Conservation (phyloP, 345 rosid genomes). For the Conringia planisiliqua region DNA sequence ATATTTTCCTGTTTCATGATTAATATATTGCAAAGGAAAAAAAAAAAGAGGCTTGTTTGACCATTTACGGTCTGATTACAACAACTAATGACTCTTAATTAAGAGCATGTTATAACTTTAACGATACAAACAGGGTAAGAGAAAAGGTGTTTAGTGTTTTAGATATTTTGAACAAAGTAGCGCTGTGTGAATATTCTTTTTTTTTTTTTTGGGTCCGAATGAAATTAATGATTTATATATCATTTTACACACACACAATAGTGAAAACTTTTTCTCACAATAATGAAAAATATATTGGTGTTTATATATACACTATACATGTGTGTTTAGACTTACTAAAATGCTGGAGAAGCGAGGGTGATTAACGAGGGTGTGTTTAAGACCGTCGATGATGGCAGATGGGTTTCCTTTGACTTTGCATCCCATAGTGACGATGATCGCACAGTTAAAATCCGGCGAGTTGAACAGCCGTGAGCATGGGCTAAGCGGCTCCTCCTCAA, state of each 20-base stretch:
- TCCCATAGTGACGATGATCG: slow-evolving; percentile 53
- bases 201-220: neutral
- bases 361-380: slow-evolving; percentile 51
- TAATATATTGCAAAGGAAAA: neutral
- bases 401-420: slow-evolving; percentile 43
- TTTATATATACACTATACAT: neutral
- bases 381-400: slow-evolving; percentile 43
- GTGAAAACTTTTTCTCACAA: neutral
- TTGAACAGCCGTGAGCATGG: slow-evolving; percentile 60
- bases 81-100: neutral
- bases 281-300: neutral
- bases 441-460: slow-evolving; percentile 49
- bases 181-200: neutral
- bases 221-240: neutral
- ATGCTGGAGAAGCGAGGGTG: slow-evolving; percentile 93
- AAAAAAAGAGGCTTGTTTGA: neutral
- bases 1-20: neutral
- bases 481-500: slow-evolving; percentile 49
- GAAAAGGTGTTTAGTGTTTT: neutral
- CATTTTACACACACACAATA: neutral
- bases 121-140: neutral
- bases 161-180: neutral
- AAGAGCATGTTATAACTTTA: neutral
- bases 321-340: slow-evolving; percentile 41
- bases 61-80: neutral